These are phyloP conservation scores for Colletotrichum sp. DNA, from an alignment of 2,329 filamentous ascomycete species.

Conservation along the genomic window DNA sequence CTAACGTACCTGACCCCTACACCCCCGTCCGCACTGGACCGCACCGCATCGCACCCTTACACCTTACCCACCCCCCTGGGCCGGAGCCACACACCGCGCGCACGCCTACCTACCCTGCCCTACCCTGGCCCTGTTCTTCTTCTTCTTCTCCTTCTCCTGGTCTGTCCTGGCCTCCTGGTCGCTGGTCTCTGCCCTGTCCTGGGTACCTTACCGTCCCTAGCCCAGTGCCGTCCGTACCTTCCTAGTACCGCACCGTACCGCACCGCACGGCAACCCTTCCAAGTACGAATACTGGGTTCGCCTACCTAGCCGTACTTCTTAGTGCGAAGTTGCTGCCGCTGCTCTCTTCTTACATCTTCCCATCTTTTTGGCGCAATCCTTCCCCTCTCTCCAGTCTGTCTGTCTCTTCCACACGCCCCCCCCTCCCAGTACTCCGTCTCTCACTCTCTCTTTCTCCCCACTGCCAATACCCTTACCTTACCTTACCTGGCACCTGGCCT, in stretches of 20 bases:
- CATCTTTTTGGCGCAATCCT: constrained; percentile 19
- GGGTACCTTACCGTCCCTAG: neutral
- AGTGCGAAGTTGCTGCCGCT: neutral
- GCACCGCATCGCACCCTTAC: neutral
- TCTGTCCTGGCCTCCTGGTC: neutral
- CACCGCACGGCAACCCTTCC: constrained; percentile 14
- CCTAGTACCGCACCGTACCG: constrained; percentile 16
- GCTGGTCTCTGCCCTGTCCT: neutral
- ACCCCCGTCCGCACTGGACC: neutral
- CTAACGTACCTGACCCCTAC: neutral
- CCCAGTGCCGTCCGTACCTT: neutral
- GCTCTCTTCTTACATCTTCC: constrained; percentile 12
- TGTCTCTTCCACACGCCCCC: neutral
- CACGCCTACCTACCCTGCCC: neutral
- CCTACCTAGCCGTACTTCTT: neutral
- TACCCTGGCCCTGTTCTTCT: neutral
- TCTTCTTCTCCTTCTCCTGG: neutral
- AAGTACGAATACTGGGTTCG: neutral
- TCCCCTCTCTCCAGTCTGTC: neutral
- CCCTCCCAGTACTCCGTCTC: neutral
- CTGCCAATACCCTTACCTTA: neutral
- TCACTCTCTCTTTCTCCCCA: neutral
- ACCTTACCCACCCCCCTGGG: neutral
- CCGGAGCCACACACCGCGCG: neutral
- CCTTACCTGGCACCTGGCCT: neutral